These are phyloP conservation scores for Mycena maculata DNA, from an alignment of 768 basidiomycete species.

Conservation along the genomic window DNA sequence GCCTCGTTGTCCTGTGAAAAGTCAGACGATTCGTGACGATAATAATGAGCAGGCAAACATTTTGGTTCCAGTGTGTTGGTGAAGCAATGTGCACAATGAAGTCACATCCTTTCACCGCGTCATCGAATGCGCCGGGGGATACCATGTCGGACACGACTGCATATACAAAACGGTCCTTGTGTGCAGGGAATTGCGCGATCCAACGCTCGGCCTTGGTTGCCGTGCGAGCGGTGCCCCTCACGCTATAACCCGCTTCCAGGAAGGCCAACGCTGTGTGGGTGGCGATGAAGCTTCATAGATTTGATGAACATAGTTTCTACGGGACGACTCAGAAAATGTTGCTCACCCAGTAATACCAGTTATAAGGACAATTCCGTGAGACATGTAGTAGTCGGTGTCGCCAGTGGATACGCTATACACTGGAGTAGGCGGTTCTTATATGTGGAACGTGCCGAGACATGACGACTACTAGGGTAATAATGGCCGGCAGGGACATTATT, in stretches of 20 bases:
- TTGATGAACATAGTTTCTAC: background rate
- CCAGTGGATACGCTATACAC: too few species aligned
- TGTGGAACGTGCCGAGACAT: too few species aligned
- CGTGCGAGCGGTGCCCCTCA: slow-evolving; percentile 54
- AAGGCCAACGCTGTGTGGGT: slow-evolving; percentile 44
- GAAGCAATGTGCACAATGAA: slow-evolving; percentile 50
- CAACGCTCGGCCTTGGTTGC: slow-evolving; percentile 55
- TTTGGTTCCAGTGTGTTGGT: slow-evolving; percentile 37
- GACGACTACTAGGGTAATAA: too few species aligned
- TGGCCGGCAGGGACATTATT: too few species aligned
- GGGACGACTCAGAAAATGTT: too few species aligned
- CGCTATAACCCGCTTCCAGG: slow-evolving; percentile 48
- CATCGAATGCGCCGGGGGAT: slow-evolving; percentile 52
- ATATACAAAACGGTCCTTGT: slow-evolving; percentile 47
- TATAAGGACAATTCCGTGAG: slow-evolving; percentile 20
- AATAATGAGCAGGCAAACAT: background rate
- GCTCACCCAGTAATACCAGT: slow-evolving; percentile 30
- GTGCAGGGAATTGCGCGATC: slow-evolving; percentile 45
- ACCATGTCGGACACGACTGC: slow-evolving; percentile 58
- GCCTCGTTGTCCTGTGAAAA: slow-evolving; percentile 19
- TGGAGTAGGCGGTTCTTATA: too few species aligned
- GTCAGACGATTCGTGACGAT: background rate
- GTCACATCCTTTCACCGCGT: slow-evolving; percentile 59
- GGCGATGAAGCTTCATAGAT: slow-evolving; percentile 43
- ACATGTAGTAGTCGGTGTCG: slow-evolving; percentile 1